Percentiles rank a stretch among this genome's conserved stretches.
Evolutionary conservation across 495 filamentous ascomycete species (phyloP).

Genomic region (Talaromyces borbonicus): DNA sequence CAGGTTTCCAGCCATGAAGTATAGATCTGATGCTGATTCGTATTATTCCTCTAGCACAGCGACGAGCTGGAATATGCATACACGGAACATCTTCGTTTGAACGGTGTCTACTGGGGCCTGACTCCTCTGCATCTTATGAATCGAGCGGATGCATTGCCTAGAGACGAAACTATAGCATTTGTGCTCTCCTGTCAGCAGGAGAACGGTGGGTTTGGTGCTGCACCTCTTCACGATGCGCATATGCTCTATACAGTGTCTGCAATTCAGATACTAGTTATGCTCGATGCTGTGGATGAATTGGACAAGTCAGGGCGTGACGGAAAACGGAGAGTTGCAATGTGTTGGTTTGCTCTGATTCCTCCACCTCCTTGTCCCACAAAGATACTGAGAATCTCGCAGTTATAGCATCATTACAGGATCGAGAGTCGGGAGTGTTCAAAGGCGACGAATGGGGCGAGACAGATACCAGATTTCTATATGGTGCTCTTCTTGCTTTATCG

Average conservation of each 20-base stretch:
- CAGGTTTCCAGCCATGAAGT: too few species aligned
- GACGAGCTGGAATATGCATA: constrained; percentile 96
- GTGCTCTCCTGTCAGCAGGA: constrained; percentile 84
- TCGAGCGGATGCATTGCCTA: constrained; percentile 68
- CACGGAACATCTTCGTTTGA: constrained; percentile 89
- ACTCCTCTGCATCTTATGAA: constrained; percentile 78
- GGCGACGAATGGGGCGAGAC: constrained; percentile 95
- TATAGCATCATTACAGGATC: constrained; percentile 73
- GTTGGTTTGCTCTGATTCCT: constrained; percentile 35
- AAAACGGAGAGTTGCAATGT: constrained; percentile 61
- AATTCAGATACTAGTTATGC: constrained; percentile 76
- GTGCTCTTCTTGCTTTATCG: constrained; percentile 76
- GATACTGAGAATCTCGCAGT: constrained; percentile 34
- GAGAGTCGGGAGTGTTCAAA: constrained; percentile 71
- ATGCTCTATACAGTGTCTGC: constrained; percentile 91
- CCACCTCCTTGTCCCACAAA: constrained; percentile 1
- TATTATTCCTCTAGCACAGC: constrained; percentile 47
- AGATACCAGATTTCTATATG: constrained; percentile 90
- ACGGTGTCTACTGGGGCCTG: constrained; percentile 94
- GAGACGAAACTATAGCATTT: constrained; percentile 76
- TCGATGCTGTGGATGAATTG: constrained; percentile 78
- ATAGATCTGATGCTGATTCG: constrained; percentile 5
- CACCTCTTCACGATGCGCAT: constrained; percentile 89
- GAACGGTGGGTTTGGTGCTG: constrained; percentile 84
- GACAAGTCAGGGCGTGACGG: constrained; percentile 56